Conservation (phyloP, 2,329 filamentous ascomycete species). For the Pyrenophora seminiperda region DNA sequence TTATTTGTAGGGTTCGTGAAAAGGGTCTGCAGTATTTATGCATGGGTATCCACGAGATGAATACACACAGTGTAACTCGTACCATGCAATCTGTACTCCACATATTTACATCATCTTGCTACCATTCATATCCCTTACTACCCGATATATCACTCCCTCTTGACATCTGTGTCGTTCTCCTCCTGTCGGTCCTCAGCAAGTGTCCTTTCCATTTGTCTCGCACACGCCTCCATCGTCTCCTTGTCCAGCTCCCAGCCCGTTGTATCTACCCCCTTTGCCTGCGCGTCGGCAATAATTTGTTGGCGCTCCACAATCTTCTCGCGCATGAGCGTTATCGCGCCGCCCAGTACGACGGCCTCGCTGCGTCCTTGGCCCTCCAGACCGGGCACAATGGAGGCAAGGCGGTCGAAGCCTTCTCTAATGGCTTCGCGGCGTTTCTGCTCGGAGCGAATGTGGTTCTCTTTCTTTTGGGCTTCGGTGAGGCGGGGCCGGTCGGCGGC, state of each 20-base stretch:
- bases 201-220: slow-evolving; percentile 34
- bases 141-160: slow-evolving; percentile 4
- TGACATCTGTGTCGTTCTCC: slow-evolving; percentile 18
- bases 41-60: no score
- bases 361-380: slow-evolving; percentile 82
- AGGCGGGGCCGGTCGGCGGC: slow-evolving; percentile 64
- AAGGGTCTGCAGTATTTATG: no score
- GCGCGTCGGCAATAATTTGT: slow-evolving; percentile 45
- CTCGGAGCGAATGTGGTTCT: slow-evolving; percentile 73
- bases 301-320: slow-evolving; percentile 48
- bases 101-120: no score
- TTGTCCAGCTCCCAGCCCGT: slow-evolving; percentile 39
- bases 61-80: no score
- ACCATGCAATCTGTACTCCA: no score
- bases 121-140: no score
- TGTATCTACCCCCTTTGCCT: slow-evolving; percentile 43
- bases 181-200: slow-evolving; percentile 26
- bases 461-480: slow-evolving; percentile 73
- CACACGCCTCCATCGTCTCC: slow-evolving; percentile 36
- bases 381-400: slow-evolving; percentile 80
- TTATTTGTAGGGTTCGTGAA: no score
- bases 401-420: slow-evolving; percentile 78
- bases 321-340: slow-evolving; percentile 52
- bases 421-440: slow-evolving; percentile 75
- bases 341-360: slow-evolving; percentile 79